These are phyloP conservation scores for Raddia guianensis DNA, from an alignment of 176 grass and related monocot species.

Conservation along the genomic window DNA sequence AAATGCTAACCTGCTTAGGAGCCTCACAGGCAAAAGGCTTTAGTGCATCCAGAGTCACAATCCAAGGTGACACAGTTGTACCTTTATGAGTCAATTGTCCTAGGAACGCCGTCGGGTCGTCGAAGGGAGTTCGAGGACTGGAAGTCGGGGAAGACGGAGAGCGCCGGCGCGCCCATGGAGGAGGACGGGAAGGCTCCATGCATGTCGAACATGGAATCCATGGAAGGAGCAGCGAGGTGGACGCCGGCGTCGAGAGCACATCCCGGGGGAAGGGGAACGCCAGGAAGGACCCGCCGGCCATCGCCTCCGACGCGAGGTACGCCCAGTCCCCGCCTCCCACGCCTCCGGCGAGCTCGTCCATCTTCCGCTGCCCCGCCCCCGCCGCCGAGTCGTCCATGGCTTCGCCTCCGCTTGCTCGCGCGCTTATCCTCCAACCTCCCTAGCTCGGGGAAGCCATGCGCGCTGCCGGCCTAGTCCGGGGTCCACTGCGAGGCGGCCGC, in stretches of 20 bases:
- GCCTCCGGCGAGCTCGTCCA: slow-evolving; percentile 43
- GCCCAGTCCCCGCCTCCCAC: slow-evolving; percentile 47
- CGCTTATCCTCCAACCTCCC: neutral
- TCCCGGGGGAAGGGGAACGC: slow-evolving; percentile 40
- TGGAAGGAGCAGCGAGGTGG: slow-evolving; percentile 50
- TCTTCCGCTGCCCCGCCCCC: slow-evolving; percentile 24
- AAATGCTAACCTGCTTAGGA: slow-evolving; percentile 75
- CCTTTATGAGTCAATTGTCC: no score
- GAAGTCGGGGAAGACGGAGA: slow-evolving; percentile 49
- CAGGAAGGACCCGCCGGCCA: slow-evolving; percentile 35
- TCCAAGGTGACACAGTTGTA: slow-evolving; percentile 94
- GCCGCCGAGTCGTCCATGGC: slow-evolving; percentile 46
- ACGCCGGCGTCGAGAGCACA: slow-evolving; percentile 26
- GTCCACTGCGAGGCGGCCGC: no score
- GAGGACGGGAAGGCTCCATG: slow-evolving; percentile 42
- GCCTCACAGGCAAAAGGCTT: no score
- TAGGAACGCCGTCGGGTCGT: slow-evolving; percentile 47
- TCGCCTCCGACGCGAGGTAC: slow-evolving; percentile 48
- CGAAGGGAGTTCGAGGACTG: slow-evolving; percentile 47
- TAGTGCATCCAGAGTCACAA: slow-evolving; percentile 96
- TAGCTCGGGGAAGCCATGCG: no score
- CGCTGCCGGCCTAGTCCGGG: no score
- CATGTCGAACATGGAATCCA: slow-evolving; percentile 59
- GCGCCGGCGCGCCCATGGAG: slow-evolving; percentile 34
- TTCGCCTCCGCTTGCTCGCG: neutral